phyloP scores from a whole-genome alignment of 768 basidiomycete genomes.

The Boletus tomentosulus region DNA sequence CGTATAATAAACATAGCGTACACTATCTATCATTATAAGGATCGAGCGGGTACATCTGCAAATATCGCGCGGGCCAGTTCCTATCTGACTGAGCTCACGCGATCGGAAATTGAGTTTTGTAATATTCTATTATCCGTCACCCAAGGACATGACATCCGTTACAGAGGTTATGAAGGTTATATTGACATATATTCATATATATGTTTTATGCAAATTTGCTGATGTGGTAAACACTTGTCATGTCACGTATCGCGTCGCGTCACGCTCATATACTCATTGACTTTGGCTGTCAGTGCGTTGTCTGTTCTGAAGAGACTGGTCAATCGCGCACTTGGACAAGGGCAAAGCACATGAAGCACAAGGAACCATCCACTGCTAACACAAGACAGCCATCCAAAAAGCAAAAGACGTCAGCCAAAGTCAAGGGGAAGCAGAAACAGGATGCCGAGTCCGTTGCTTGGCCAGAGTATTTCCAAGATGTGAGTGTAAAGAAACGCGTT shows the following conservation, averaged over 20 bases:
- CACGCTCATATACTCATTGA: too few relatives aligned
- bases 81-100: background rate
- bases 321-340: too few relatives aligned
- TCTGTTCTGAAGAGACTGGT: too few relatives aligned
- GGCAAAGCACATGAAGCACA: slow-evolving; percentile 12
- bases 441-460: slow-evolving; percentile 30
- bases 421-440: slow-evolving; percentile 15
- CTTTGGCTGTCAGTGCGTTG: too few relatives aligned
- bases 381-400: slow-evolving; percentile 10
- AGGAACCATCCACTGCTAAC: background rate
- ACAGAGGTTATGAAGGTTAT: background rate
- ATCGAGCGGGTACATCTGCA: background rate
- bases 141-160: background rate
- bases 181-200: background rate
- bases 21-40: background rate
- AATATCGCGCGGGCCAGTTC: background rate
- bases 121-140: background rate
- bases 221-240: slow-evolving; percentile 5
- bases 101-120: background rate
- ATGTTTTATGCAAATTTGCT: background rate
- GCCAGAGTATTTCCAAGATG: slow-evolving; percentile 63
- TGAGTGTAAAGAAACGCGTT: slow-evolving; percentile 12
- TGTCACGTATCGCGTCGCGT: slow-evolving; percentile 23
- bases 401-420: background rate
- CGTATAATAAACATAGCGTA: too few relatives aligned